Evolutionary conservation across 2,329 filamentous ascomycete species (phyloP).

Genomic region (Zymoseptoria crescenta): DNA sequence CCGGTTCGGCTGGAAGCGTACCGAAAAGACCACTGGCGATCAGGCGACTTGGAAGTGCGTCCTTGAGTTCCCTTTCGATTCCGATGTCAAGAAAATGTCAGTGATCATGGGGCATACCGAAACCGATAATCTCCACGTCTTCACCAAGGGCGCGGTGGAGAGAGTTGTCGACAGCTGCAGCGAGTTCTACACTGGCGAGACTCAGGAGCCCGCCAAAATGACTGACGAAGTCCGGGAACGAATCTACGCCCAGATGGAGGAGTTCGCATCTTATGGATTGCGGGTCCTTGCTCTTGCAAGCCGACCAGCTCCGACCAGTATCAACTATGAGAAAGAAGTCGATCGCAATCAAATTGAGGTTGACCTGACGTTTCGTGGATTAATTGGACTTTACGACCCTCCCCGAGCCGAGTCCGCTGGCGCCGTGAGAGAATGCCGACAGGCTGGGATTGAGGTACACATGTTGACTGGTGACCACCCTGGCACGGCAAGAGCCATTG

Average conservation of each 20-base stretch:
- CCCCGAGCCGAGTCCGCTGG: conserved; percentile 71
- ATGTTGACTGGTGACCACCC: conserved; percentile 82
- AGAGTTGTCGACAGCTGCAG: conserved; percentile 58
- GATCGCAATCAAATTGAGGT: conserved; percentile 57
- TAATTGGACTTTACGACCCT: conserved; percentile 80
- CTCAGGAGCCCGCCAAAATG: conserved; percentile 41
- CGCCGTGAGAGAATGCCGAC: conserved; percentile 61
- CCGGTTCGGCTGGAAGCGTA: conserved; percentile 45
- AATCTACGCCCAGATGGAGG: conserved; percentile 61
- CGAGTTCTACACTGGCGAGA: conserved; percentile 26
- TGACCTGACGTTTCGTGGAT: conserved; percentile 63
- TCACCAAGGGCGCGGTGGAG: conserved; percentile 63
- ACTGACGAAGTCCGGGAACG: conserved; percentile 46
- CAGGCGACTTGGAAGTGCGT: conserved; percentile 46
- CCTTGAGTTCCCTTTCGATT: conserved; percentile 67
- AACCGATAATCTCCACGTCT: conserved; percentile 37
- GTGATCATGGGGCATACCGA: conserved; percentile 61
- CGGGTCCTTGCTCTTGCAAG: conserved; percentile 60
- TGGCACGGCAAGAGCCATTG: conserved; percentile 72
- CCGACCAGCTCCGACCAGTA: conserved; percentile 30
- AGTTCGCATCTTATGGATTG: conserved; percentile 53
- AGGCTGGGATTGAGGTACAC: conserved; percentile 69
- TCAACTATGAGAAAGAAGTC: conserved; percentile 43
- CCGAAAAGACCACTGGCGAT: conserved; percentile 19
- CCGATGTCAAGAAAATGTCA: conserved; percentile 68